Evolutionary conservation across 805 yeast genomes (phyloP).

Genomic region (Yarrowia keelungensis): DNA sequence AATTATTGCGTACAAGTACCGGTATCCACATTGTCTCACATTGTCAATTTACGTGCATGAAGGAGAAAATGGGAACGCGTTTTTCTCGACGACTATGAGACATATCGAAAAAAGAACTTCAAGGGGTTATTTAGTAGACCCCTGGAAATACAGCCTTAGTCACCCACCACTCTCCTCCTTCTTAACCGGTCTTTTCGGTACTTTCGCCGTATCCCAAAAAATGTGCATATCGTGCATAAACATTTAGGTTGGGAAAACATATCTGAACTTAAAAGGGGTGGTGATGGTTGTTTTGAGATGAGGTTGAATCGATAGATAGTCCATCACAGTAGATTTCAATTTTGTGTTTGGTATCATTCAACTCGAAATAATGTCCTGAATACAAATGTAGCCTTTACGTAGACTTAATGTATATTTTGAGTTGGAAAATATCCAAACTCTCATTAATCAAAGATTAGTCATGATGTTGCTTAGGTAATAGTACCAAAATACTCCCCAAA

Average conservation of each 20-base stretch:
- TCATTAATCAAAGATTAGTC: too few relatives aligned
- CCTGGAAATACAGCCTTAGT: background rate
- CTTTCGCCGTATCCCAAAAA: slow-evolving; percentile 1
- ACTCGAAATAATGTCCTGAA: background rate
- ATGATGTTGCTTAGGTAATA: too few relatives aligned
- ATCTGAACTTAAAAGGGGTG: background rate
- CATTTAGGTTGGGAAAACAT: slow-evolving; percentile 16
- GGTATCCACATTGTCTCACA: background rate
- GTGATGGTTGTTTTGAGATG: background rate
- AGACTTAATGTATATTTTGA: too few relatives aligned
- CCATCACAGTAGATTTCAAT: too few relatives aligned
- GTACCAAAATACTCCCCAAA: background rate
- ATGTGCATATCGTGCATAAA: slow-evolving; percentile 16
- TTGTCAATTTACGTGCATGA: slow-evolving; percentile 11
- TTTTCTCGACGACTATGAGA: background rate
- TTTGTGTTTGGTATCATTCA: background rate
- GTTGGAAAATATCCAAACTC: too few relatives aligned
- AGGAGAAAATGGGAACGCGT: background rate
- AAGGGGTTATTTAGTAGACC: background rate
- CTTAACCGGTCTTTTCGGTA: background rate
- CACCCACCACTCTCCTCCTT: too few relatives aligned
- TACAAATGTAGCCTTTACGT: background rate
- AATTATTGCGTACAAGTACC: too few relatives aligned
- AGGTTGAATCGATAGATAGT: too few relatives aligned
- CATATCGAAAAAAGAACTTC: background rate